Base-by-base conservation (phyloP, 139 green algal genomes). In the Chlorella ohadii region DNA sequence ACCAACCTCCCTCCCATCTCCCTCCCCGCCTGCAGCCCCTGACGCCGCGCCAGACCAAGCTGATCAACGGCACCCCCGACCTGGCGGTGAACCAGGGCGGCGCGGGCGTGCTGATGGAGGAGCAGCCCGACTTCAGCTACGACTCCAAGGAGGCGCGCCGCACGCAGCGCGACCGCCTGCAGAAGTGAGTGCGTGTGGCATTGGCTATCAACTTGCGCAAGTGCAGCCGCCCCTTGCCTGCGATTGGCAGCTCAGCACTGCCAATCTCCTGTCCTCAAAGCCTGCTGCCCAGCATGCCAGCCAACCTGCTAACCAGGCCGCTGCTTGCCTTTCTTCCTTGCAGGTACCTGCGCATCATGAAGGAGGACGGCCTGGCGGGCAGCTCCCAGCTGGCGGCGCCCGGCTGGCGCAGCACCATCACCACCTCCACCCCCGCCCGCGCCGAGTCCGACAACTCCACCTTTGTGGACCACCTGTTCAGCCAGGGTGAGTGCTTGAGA, bases 41-140 rank as follows among this genome's bases (percentile, higher is more conserved):
- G n/a, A n/a, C n/a, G n/a, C 77, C 77, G 27, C 77, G 77, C 59
- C 77, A 82, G 77, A 82, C 73, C 51, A 47, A 38, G 17, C 38
- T 82, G 61, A 17, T 82, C 61, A 28, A 59, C 44, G 41, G 41
- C 72, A 61, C 56, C 79, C 51, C 15, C 7, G 34, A 22, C 33
- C 44, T 71, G 25, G 84, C 85, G 23, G 86, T 75, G 61, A 87
- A 85, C 79, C 67, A 73, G 67, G 78, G 65, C 33, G 81, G 79
- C 64, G 33, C 72, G 36, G 77, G 75, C 73, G 89, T 75, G 22
- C 56, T 90, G 56, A 65, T 75, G 13, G 86, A 85, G 59, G 87
- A 89, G 64, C 86, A 91, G 34, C 79, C 85, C 0, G 80, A 72
- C 34, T 84, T 84, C 36, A 33, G 82, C 23, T 89, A 84, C 57